Evolutionary conservation across 495 filamentous ascomycete genomes (phyloP).

Genomic region (Penicillium argentinense): DNA sequence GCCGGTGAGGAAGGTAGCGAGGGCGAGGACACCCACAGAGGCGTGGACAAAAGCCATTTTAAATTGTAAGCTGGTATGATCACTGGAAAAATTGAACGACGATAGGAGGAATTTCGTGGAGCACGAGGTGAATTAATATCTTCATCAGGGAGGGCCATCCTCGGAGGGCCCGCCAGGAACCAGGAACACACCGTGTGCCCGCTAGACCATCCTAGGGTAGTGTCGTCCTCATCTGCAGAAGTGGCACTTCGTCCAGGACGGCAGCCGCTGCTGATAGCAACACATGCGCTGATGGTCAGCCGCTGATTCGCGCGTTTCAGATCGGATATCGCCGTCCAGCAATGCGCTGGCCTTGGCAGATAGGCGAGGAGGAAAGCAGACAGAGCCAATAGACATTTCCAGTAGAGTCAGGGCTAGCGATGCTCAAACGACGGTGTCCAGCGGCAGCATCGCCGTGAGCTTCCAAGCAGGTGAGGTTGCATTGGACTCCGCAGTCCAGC

Average conservation of each 20-base stretch:
- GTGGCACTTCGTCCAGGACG: slow-evolving; percentile 5
- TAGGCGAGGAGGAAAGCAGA: too few species aligned
- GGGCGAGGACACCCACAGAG: slow-evolving; percentile 29
- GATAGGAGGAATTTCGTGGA: too few species aligned
- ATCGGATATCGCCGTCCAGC: slow-evolving; percentile 24
- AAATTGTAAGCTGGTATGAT: too few species aligned
- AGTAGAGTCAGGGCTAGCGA: too few species aligned
- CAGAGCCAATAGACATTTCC: too few species aligned
- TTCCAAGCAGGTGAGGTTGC: slow-evolving; percentile 20
- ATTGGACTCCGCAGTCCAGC: slow-evolving; percentile 11
- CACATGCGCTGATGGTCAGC: slow-evolving; percentile 38
- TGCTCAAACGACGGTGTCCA: too few species aligned
- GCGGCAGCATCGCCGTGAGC: too few species aligned
- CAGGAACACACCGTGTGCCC: background rate
- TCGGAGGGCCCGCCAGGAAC: too few species aligned
- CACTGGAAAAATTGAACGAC: too few species aligned
- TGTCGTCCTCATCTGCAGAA: slow-evolving; percentile 5
- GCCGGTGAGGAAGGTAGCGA: slow-evolving; percentile 24
- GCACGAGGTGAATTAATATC: slow-evolving; percentile 5
- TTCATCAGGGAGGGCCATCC: too few species aligned
- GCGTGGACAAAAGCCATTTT: slow-evolving; percentile 14
- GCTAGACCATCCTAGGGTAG: too few species aligned
- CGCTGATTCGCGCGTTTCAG: slow-evolving; percentile 31
- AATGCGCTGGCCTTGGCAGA: too few species aligned
- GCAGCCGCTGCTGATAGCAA: slow-evolving; percentile 18